Percentiles rank a stretch among this genome's conserved stretches.
These are phyloP conservation scores for Aspergillus heteromorphus DNA, from an alignment of 495 filamentous ascomycete species.

Conservation along the genomic window DNA sequence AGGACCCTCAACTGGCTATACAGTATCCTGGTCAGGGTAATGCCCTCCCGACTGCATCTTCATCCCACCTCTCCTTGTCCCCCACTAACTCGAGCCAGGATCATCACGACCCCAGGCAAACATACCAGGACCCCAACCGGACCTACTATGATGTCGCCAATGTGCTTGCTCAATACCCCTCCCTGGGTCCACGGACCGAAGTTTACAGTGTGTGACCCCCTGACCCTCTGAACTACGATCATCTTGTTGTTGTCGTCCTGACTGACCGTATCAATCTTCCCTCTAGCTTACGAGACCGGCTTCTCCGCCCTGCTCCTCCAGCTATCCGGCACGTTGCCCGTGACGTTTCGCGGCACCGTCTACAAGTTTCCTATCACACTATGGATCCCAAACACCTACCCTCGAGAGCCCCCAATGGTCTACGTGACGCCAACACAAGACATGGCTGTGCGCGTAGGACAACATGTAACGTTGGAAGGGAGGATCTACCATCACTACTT, in stretches of 20 bases:
- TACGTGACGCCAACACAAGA: conserved; percentile 85
- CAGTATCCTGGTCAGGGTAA: conserved; percentile 76
- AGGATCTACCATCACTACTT: conserved; percentile 94
- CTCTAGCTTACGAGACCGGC: conserved; percentile 80
- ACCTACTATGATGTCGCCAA: conserved; percentile 89
- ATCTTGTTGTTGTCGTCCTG: background rate
- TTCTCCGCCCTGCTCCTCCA: conserved; percentile 81
- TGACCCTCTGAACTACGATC: too few relatives aligned
- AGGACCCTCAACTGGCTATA: conserved; percentile 93
- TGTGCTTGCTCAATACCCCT: conserved; percentile 73
- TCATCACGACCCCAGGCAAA: conserved; percentile 85
- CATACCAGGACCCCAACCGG: conserved; percentile 84
- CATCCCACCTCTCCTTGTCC: background rate
- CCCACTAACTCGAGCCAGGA: conserved; percentile 51
- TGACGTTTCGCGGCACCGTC: conserved; percentile 77
- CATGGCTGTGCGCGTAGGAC: conserved; percentile 85
- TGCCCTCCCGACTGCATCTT: conserved; percentile 5
- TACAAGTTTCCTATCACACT: conserved; percentile 89
- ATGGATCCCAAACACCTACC: conserved; percentile 96
- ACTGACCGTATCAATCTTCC: conserved; percentile 4
- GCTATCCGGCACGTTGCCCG: conserved; percentile 80
- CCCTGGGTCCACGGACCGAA: conserved; percentile 84
- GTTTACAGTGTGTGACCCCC: conserved; percentile 83
- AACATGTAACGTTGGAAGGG: conserved; percentile 93
- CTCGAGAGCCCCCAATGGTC: conserved; percentile 72